Conservation (phyloP, 1,139 yeast genomes). For the Yamadazyma taylorii region DNA sequence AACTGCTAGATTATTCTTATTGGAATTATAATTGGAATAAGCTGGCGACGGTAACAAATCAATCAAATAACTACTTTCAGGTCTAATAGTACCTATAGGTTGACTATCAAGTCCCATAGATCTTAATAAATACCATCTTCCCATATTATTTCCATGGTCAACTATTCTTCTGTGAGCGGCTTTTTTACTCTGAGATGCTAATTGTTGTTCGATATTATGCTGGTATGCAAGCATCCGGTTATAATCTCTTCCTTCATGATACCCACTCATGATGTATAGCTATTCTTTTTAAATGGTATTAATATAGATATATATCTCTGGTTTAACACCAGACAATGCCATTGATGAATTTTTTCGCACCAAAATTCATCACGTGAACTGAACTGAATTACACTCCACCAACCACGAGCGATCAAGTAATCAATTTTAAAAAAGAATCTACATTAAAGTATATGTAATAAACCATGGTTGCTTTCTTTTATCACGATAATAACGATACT, state of each 20-base stretch:
- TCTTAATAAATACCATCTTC: slow-evolving; percentile 65
- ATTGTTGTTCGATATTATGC: slow-evolving; percentile 44
- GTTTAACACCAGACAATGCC: too few relatives aligned
- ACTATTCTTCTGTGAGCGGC: slow-evolving; percentile 77
- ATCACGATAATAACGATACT: slow-evolving; percentile 65
- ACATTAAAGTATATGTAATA: too few relatives aligned
- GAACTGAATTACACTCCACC: too few relatives aligned
- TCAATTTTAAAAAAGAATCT: too few relatives aligned
- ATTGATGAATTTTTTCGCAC: too few relatives aligned
- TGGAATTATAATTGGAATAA: slow-evolving; percentile 36
- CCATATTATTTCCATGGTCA: slow-evolving; percentile 85
- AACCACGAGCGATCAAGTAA: too few relatives aligned
- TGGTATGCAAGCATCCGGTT: slow-evolving; percentile 21
- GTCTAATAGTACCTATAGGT: slow-evolving; percentile 62
- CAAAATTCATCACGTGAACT: too few relatives aligned
- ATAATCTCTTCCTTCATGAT: background rate
- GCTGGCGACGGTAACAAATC: slow-evolving; percentile 74
- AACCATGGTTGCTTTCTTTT: slow-evolving; percentile 55
- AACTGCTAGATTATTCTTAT: slow-evolving; percentile 43
- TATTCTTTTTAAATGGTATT: too few relatives aligned
- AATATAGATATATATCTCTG: too few relatives aligned
- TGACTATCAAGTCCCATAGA: slow-evolving; percentile 51
- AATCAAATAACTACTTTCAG: slow-evolving; percentile 73
- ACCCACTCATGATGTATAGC: background rate
- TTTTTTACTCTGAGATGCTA: slow-evolving; percentile 47